phyloP scores from a whole-genome alignment of 2,329 filamentous ascomycete genomes.

The Pyricularia grisea region DNA sequence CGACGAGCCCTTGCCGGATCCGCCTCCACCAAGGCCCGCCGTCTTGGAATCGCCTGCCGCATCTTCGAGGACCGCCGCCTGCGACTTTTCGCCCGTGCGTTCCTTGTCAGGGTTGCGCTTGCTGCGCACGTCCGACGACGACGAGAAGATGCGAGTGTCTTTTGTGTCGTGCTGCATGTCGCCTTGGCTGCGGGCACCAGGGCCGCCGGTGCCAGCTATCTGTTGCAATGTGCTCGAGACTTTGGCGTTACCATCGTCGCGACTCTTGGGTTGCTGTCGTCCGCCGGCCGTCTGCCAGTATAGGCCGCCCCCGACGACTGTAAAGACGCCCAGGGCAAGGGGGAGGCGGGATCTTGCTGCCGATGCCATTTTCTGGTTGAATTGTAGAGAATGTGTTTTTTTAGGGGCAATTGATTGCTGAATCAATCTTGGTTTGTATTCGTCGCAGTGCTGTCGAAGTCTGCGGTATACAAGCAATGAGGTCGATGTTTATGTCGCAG shows the following conservation, averaged over 20 bases:
- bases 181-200: conserved; percentile 13
- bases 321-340: conserved; percentile 10
- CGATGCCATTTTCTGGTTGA: conserved; percentile 23
- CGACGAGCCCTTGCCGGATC: background rate
- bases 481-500: background rate
- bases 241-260: conserved; percentile 15
- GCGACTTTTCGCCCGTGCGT: background rate
- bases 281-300: conserved; percentile 2
- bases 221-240: conserved; percentile 9
- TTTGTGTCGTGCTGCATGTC: conserved; percentile 7
- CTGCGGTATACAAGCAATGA: background rate
- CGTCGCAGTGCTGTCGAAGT: no score
- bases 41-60: background rate
- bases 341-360: conserved; percentile 10
- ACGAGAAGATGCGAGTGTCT: conserved; percentile 1
- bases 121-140: background rate
- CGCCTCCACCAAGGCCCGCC: background rate
- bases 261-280: conserved; percentile 12
- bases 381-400: conserved; percentile 11
- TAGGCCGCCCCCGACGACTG: conserved; percentile 1
- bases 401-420: background rate
- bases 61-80: background rate
- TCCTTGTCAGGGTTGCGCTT: background rate
- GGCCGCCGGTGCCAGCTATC: conserved; percentile 12
- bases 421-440: background rate